Evolutionary conservation across 352 stramenopile species (phyloP), one percentile per base, ranked within the genome.

Genomic region (Globisporangium megalacanthum): DNA sequence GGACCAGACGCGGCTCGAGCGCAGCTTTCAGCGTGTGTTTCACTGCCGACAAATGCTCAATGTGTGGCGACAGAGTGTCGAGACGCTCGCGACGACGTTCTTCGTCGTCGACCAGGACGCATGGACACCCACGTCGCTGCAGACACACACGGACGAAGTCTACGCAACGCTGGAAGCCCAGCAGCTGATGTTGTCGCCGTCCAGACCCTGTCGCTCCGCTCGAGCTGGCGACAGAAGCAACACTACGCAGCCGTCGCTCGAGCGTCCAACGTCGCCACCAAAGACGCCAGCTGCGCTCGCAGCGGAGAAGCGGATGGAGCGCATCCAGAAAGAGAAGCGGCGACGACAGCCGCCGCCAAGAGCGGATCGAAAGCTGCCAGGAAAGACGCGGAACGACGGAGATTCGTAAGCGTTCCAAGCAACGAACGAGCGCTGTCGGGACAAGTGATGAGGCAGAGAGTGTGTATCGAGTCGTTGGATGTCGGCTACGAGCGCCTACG

Each of bases 311-410:
- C 55, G 56, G 5, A 14, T 64, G 31, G 61, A 64, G 49, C 61
- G 61, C 25, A 54, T 67, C 33, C 61, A 67, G 42, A 58, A 63
- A 22, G 61, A 64, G 49, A 67, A 65, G 45, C 52, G 50, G 22
- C 44, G 50, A 19, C 50, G 49, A 37, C 52, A 50, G 35, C 46
- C 25, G 47, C 2, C 17, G 42, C 3, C 54, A 50, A 22, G 31
- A 55, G 37, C 13, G 9, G 19, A 7, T 4, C 10, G 39, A 2
- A 7, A 39, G 35, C 35, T 39, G 6, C 10, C 7, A 39, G 35
- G 35, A 39, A 39, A 13, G 35, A 39, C 7, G 6, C 25, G 25
- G 25, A 29, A 29, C 25, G 25, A 29, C 25, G 4, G 25, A 4
- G 25, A 29, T 29, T 29, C 25, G 25, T 29, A 29, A 29, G 25